These are phyloP conservation scores for Mytilinidion resinicola DNA, from an alignment of 495 filamentous ascomycete species.

Conservation along the genomic window DNA sequence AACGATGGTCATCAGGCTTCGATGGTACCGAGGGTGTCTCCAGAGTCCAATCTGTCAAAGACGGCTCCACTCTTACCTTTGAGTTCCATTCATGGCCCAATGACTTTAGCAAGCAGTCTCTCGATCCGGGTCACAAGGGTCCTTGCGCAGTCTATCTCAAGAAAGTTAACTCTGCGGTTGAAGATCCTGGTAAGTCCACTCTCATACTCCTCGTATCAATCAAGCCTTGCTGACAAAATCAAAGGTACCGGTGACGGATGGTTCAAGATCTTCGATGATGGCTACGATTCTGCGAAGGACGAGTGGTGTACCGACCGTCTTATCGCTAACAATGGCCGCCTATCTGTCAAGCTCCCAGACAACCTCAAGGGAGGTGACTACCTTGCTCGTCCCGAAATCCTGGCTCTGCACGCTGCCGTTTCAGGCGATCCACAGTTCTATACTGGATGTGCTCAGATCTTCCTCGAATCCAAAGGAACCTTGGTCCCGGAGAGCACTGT, in stretches of 20 bases:
- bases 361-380: constrained; percentile 61
- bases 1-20: constrained; percentile 39
- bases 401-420: constrained; percentile 60
- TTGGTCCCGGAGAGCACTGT: constrained; percentile 43
- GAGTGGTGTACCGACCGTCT: constrained; percentile 66
- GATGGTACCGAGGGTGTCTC: constrained; percentile 51
- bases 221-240: constrained; percentile 35
- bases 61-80: constrained; percentile 53
- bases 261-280: constrained; percentile 73
- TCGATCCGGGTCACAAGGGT: constrained; percentile 61
- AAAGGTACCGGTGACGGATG: constrained; percentile 54
- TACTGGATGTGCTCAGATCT: constrained; percentile 65
- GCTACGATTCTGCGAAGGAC: constrained; percentile 47
- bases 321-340: constrained; percentile 56
- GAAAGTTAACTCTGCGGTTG: constrained; percentile 34
- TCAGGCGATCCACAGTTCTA: constrained; percentile 59
- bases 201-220: neutral
- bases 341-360: constrained; percentile 53
- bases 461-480: constrained; percentile 45
- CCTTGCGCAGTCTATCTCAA: constrained; percentile 73
- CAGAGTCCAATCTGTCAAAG: constrained; percentile 50
- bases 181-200: constrained; percentile 19
- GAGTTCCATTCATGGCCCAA: constrained; percentile 58
- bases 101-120: constrained; percentile 44
- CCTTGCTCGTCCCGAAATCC: constrained; percentile 58